Percentiles rank a stretch among this genome's conserved stretches.
Evolutionary conservation across 2,329 filamentous ascomycete species (phyloP).

Genomic region (Hypoxylon sp.): DNA sequence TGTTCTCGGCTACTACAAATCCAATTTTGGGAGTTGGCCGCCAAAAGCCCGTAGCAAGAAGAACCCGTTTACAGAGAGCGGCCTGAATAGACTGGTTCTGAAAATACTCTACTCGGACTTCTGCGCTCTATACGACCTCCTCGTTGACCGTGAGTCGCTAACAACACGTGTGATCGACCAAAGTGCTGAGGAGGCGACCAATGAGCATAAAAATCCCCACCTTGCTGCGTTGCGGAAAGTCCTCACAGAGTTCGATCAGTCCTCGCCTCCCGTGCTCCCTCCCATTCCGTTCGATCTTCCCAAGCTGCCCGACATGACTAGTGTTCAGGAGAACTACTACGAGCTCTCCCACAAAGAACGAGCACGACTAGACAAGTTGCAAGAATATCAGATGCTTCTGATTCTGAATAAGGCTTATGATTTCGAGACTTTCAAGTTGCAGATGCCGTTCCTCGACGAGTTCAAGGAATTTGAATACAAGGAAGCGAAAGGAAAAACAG

Average conservation of each 20-base stretch:
- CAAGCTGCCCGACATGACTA: slow-evolving; percentile 76
- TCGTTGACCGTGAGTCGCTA: slow-evolving; percentile 82
- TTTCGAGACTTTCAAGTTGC: slow-evolving; percentile 72
- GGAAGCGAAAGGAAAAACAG: slow-evolving; percentile 72
- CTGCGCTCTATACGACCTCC: slow-evolving; percentile 86
- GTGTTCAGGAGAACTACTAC: slow-evolving; percentile 74
- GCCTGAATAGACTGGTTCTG: slow-evolving; percentile 86
- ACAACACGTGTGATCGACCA: slow-evolving; percentile 85
- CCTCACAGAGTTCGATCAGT: slow-evolving; percentile 89
- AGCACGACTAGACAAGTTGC: slow-evolving; percentile 77
- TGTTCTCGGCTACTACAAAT: slow-evolving; percentile 75
- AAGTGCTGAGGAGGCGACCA: slow-evolving; percentile 66
- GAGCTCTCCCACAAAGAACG: slow-evolving; percentile 80
- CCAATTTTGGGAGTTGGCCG: slow-evolving; percentile 79
- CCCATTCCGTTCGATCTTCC: slow-evolving; percentile 93
- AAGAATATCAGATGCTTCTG: slow-evolving; percentile 81
- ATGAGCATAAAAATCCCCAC: slow-evolving; percentile 69
- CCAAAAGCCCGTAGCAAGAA: slow-evolving; percentile 93
- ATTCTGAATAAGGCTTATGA: slow-evolving; percentile 88
- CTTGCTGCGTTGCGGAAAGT: slow-evolving; percentile 81
- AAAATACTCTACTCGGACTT: slow-evolving; percentile 88
- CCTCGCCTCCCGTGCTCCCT: slow-evolving; percentile 88
- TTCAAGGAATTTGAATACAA: slow-evolving; percentile 80
- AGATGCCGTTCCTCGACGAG: slow-evolving; percentile 74
- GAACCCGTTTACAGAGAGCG: slow-evolving; percentile 87